Conservation (phyloP, 495 filamentous ascomycete species). For the Aspergillus egyptiacus region DNA sequence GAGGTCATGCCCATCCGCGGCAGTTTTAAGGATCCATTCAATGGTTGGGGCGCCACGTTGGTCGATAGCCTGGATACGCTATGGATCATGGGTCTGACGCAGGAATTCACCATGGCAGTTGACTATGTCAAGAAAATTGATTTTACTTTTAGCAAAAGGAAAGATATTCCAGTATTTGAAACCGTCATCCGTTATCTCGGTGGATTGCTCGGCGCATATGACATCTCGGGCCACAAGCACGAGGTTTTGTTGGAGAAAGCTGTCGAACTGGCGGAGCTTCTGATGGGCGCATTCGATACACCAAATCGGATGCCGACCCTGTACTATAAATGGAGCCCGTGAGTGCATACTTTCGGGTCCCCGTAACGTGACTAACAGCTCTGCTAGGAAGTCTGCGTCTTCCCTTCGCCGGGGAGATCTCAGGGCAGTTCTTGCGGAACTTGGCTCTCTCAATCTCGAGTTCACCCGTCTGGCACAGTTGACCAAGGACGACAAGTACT, state of each 20-base stretch:
- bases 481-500: slow-evolving; percentile 81
- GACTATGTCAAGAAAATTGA: slow-evolving; percentile 74
- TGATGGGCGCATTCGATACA: slow-evolving; percentile 92
- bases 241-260: slow-evolving; percentile 75
- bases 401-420: slow-evolving; percentile 60
- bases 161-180: slow-evolving; percentile 76
- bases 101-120: slow-evolving; percentile 85
- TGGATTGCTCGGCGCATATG: slow-evolving; percentile 75
- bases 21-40: slow-evolving; percentile 67
- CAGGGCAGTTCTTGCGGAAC: slow-evolving; percentile 67
- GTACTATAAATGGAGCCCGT: slow-evolving; percentile 81
- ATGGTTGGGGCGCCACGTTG: slow-evolving; percentile 89
- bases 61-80: slow-evolving; percentile 91
- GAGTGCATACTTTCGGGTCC: slow-evolving; percentile 28
- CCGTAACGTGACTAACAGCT: neutral
- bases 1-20: slow-evolving; percentile 66
- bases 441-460: slow-evolving; percentile 88
- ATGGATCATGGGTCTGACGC: slow-evolving; percentile 90
- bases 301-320: slow-evolving; percentile 92
- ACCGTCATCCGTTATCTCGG: slow-evolving; percentile 84
- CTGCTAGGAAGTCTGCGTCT: slow-evolving; percentile 46
- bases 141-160: slow-evolving; percentile 66
- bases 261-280: slow-evolving; percentile 75
- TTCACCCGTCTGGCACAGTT: slow-evolving; percentile 92
- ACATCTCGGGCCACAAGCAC: slow-evolving; percentile 66